Percentiles rank a stretch among this genome's conserved stretches.
Conservation (phyloP, 805 yeast species). For the Metschnikowia reukaufii region DNA sequence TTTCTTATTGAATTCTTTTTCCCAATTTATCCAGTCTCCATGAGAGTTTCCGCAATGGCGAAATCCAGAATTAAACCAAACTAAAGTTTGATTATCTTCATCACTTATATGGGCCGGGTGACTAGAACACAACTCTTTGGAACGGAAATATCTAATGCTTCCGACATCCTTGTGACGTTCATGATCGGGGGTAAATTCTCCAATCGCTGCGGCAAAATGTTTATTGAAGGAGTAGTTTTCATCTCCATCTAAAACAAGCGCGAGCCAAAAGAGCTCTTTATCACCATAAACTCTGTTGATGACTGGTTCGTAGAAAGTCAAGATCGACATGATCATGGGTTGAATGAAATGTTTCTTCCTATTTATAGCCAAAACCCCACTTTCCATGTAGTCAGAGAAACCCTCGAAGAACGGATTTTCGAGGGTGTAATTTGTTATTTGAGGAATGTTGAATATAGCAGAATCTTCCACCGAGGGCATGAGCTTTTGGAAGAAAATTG, state of each 20-base stretch:
- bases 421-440: slow-evolving; percentile 32
- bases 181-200: slow-evolving; percentile 27
- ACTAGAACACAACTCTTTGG: slow-evolving; percentile 53
- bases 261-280: slow-evolving; percentile 38
- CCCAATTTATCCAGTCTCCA: slow-evolving; percentile 28
- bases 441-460: slow-evolving; percentile 31
- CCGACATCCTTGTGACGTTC: slow-evolving; percentile 22
- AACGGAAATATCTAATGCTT: slow-evolving; percentile 28
- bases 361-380: slow-evolving; percentile 36
- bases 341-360: slow-evolving; percentile 30
- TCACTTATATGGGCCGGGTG: slow-evolving; percentile 63
- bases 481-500: slow-evolving; percentile 46
- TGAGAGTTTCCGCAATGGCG: slow-evolving; percentile 47
- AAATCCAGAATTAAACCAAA: slow-evolving; percentile 75
- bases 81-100: slow-evolving; percentile 45
- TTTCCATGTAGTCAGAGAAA: slow-evolving; percentile 39
- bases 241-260: slow-evolving; percentile 26
- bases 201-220: slow-evolving; percentile 35
- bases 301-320: slow-evolving; percentile 20
- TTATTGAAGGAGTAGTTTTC: slow-evolving; percentile 33
- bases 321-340: slow-evolving; percentile 32
- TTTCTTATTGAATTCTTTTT: slow-evolving; percentile 28
- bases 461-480: slow-evolving; percentile 38
- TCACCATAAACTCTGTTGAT: slow-evolving; percentile 29
- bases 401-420: slow-evolving; percentile 31